Evolutionary conservation across 2,329 filamentous ascomycete genomes (phyloP).

Genomic region (Neofusicoccum laricinum): DNA sequence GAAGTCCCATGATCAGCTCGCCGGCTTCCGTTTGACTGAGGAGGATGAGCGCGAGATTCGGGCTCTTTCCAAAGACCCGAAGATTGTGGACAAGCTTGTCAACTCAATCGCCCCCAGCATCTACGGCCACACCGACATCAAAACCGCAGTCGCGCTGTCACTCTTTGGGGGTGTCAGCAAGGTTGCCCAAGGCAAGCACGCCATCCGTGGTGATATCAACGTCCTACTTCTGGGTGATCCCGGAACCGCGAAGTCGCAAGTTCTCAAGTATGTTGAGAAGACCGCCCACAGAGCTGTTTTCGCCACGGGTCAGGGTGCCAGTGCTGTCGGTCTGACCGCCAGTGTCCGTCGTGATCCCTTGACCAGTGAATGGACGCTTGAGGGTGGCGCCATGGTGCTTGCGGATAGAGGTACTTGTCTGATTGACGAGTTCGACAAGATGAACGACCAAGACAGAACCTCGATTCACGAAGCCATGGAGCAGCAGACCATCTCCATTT

Average conservation of each 20-base stretch:
- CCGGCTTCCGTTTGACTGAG: conserved; percentile 91
- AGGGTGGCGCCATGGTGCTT: conserved; percentile 97
- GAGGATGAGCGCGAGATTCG: conserved; percentile 92
- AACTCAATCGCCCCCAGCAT: conserved; percentile 94
- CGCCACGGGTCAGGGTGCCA: conserved; percentile 97
- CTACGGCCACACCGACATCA: conserved; percentile 94
- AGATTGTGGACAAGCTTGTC: conserved; percentile 90
- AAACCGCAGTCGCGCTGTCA: conserved; percentile 91
- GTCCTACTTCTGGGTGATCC: conserved; percentile 94
- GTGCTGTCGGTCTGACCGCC: conserved; percentile 92
- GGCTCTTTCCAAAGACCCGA: conserved; percentile 79
- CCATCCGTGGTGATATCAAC: conserved; percentile 96
- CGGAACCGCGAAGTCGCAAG: conserved; percentile 95
- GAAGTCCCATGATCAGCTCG: conserved; percentile 95
- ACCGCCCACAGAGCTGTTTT: conserved; percentile 96
- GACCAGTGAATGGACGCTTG: conserved; percentile 94
- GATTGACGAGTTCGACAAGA: conserved; percentile 99
- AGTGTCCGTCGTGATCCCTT: conserved; percentile 91
- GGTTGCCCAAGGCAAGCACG: conserved; percentile 80
- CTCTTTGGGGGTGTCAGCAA: conserved; percentile 95
- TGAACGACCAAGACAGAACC: conserved; percentile 96
- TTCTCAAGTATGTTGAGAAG: conserved; percentile 96
- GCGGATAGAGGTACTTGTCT: conserved; percentile 96
- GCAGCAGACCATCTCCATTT: conserved; percentile 98
- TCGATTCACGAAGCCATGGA: conserved; percentile 99